Evolutionary conservation across 805 yeast genomes (phyloP), one percentile per base, ranked within the genome.

Genomic region (Ascoidea asiatica): DNA sequence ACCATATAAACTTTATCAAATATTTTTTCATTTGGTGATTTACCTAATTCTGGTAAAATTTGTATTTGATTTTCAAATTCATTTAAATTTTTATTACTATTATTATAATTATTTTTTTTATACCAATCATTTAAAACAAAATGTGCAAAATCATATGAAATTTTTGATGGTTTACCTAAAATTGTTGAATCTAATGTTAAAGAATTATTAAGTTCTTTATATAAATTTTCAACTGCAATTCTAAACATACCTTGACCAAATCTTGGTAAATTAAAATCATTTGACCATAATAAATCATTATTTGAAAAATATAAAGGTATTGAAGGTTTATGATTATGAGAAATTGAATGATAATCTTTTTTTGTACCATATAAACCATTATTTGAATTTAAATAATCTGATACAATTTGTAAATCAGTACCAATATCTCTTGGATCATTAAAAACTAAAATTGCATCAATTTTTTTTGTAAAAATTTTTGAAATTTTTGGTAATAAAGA

Each of bases 181-280:
- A 82, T 72, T 4, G 75, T 66, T 47, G 74, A 73, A 36, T 72
- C 63, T 48, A 88, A 61, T 2, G 60, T 57, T 5, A 52, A 43
- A 15, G 77, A 75, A n/a, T 61, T 62, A 47, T 81, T 78, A 44
- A 68, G 57, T 42, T 72, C 72, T 19, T 60, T 56, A 54, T 83
- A 84, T 39, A 87, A 60, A 4, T 73, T 63, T 54, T 83, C 81
- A 4, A 82, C 62, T 39, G 74, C 63, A 43, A 75, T 70, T 48
- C 90, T 68, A 54, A 84, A 81, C 1, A 90, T 94, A 21, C 97
- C 97, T 63, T 88, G 95, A 5, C 96, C 97, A 55, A 86, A 83
- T 45, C 97, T 70, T 19, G 95, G 86, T 44, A 80, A 62, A 15
- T 58, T 61, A 59, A 81, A 89, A 54, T 81, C 87, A 56, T 84